Evolutionary conservation across 371 early-diverging fungal species (phyloP).

Genomic region (Lichtheimia ornata): DNA sequence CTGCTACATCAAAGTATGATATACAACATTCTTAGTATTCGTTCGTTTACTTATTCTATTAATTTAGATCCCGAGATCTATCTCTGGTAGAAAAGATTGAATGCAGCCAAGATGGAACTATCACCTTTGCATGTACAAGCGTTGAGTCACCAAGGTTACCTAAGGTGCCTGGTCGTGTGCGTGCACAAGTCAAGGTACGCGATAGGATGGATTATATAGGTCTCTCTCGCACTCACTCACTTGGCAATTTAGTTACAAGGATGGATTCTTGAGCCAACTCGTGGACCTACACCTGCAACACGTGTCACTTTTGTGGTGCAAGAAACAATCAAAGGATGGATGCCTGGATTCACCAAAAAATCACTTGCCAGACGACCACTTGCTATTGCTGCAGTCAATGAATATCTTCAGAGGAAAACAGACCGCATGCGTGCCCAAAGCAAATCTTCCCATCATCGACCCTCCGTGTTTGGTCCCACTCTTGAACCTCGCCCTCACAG

Average conservation of each 20-base stretch:
- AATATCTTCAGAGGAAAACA: conserved; percentile 66
- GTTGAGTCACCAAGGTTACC: conserved; percentile 69
- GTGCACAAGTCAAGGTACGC: conserved; percentile 59
- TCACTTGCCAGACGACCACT: conserved; percentile 65
- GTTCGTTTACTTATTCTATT: neutral
- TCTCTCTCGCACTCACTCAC: no score
- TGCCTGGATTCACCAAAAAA: conserved; percentile 68
- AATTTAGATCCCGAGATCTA: conserved; percentile 38
- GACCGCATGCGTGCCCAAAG: conserved; percentile 43
- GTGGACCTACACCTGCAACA: conserved; percentile 54
- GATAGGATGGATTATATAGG: no score
- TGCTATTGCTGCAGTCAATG: conserved; percentile 63
- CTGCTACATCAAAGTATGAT: conserved; percentile 49
- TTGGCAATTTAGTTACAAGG: conserved; percentile 45
- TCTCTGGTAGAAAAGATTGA: conserved; percentile 51
- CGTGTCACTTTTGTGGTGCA: conserved; percentile 61
- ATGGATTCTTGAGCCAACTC: conserved; percentile 67
- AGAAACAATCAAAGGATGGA: conserved; percentile 56
- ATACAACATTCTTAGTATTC: neutral
- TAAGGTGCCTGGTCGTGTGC: conserved; percentile 52
- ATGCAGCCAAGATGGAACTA: conserved; percentile 47
- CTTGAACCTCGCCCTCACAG: neutral
- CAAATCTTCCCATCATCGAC: conserved; percentile 24
- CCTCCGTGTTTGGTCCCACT: conserved; percentile 32
- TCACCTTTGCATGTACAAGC: conserved; percentile 68